These are phyloP conservation scores for Cryptococcus hybrid DNA, from an alignment of 1,284 basidiomycete species.

Conservation along the genomic window DNA sequence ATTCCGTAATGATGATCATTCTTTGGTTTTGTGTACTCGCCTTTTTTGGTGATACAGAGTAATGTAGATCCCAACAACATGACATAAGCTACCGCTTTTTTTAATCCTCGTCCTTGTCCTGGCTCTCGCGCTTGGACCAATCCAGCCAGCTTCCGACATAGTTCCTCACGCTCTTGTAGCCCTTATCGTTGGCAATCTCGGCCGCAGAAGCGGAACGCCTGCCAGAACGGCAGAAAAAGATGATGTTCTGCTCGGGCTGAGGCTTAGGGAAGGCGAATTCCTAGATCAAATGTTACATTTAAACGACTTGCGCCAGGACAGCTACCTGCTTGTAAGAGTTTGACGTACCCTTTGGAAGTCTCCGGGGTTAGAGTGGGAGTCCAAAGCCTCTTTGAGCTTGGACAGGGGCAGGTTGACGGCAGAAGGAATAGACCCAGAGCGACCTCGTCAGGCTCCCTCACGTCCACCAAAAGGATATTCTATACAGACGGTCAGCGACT, in stretches of 20 bases:
- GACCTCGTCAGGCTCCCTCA: slow-evolving; percentile 91
- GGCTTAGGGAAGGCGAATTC: slow-evolving; percentile 86
- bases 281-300: slow-evolving; percentile 15
- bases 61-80: neutral
- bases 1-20: slow-evolving; percentile 2
- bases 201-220: slow-evolving; percentile 77
- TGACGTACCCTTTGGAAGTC: slow-evolving; percentile 58
- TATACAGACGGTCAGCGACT: slow-evolving; percentile 38
- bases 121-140: slow-evolving; percentile 65
- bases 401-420: slow-evolving; percentile 92
- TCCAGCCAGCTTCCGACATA: slow-evolving; percentile 92
- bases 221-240: slow-evolving; percentile 86
- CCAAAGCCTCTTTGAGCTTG: slow-evolving; percentile 67
- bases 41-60: neutral
- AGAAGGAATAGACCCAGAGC: slow-evolving; percentile 90
- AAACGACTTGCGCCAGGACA: neutral
- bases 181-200: slow-evolving; percentile 79
- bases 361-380: slow-evolving; percentile 55
- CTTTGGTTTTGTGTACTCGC: slow-evolving; percentile 6
- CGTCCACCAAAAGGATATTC: slow-evolving; percentile 84
- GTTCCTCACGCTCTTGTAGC: slow-evolving; percentile 81
- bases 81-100: neutral
- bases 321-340: neutral
- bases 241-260: slow-evolving; percentile 66
- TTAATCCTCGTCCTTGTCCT: slow-evolving; percentile 41